These are phyloP conservation scores for Neonectria hederae DNA, from an alignment of 2,329 filamentous ascomycete species.

Conservation along the genomic window DNA sequence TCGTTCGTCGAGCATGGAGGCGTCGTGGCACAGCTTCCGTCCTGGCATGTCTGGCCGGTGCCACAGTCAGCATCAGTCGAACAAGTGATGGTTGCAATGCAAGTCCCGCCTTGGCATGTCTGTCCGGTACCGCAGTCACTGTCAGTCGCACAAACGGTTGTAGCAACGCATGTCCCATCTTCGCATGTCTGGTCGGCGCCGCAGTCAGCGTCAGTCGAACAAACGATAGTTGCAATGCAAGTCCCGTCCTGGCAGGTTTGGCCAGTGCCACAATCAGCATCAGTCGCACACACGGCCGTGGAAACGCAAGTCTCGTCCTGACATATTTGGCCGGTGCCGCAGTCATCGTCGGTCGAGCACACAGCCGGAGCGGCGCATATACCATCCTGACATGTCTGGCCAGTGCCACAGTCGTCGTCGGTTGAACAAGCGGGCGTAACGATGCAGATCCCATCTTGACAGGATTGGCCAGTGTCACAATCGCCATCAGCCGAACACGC, in stretches of 20 bases:
- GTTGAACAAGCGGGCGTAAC: not conserved
- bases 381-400: not conserved
- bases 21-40: not conserved
- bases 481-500: not conserved
- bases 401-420: not conserved
- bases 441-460: not conserved
- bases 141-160: not conserved
- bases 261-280: not conserved
- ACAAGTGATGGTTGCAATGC: too few species aligned
- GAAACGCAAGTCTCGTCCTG: not conserved
- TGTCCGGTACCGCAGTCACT: not conserved
- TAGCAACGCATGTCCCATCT: too few species aligned
- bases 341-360: not conserved
- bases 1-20: not conserved
- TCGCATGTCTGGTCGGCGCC: too few species aligned
- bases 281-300: not conserved
- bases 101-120: too few species aligned
- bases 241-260: conserved; percentile 5
- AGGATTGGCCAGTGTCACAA: not conserved
- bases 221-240: too few species aligned
- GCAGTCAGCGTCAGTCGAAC: too few species aligned
- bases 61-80: not conserved
- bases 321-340: not conserved
- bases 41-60: not conserved
- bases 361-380: not conserved